These are phyloP conservation scores for Coccomyxa sp. DNA, from an alignment of 139 green algal species.

Conservation along the genomic window DNA sequence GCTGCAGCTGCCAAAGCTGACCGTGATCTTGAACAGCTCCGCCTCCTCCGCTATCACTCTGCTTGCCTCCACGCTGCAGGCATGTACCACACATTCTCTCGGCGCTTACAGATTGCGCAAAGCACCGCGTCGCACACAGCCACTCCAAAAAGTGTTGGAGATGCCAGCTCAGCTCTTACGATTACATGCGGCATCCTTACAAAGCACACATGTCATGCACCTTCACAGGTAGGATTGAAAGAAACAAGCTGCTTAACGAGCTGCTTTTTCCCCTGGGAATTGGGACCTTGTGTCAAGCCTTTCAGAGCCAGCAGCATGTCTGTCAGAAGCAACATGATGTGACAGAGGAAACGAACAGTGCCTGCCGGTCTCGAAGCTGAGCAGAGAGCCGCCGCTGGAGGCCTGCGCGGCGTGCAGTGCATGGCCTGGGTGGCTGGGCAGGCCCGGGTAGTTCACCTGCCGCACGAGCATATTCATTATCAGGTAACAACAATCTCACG, in stretches of 20 bases:
- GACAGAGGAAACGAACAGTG: not conserved
- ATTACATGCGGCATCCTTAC: not conserved
- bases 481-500: slow-evolving; percentile 50
- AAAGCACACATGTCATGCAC: no score
- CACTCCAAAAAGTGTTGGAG: not conserved
- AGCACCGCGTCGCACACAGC: not conserved
- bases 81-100: not conserved
- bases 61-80: slow-evolving; percentile 42
- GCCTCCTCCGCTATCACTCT: slow-evolving; percentile 78
- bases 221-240: no score
- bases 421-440: slow-evolving; percentile 47
- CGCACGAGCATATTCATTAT: slow-evolving; percentile 71
- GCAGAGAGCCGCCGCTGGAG: slow-evolving; percentile 61
- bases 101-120: not conserved
- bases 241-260: no score
- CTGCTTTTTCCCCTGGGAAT: no score
- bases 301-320: no score
- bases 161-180: not conserved
- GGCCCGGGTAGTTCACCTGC: slow-evolving; percentile 85
- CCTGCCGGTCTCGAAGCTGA: slow-evolving; percentile 80
- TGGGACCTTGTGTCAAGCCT: no score
- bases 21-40: slow-evolving; percentile 92
- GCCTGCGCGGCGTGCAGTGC: slow-evolving; percentile 54
- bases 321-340: no score
- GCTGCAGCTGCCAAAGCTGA: slow-evolving; percentile 89